Evolutionary conservation across 768 basidiomycete species (phyloP), one percentile per base, ranked within the genome.

Genomic region (Phallus indusiatus): DNA sequence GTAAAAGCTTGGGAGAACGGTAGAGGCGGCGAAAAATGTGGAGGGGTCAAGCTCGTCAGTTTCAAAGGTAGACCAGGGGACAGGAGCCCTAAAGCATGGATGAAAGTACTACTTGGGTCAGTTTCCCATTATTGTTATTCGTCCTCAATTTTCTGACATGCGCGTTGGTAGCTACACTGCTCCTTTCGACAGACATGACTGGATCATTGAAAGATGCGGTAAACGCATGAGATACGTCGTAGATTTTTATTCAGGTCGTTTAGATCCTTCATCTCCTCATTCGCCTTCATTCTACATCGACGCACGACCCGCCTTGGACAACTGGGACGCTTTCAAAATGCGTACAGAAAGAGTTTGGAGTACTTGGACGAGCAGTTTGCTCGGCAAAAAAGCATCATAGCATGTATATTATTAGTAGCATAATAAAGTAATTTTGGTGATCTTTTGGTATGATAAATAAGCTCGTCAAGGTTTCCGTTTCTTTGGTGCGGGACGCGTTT

Each of bases 101-200:
- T 83, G 71, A 91, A 90, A 71, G 84, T 83, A 60, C 73, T 96
- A 36, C 75, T 94, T 46, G 96, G 96, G 96, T 97, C 68, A 61
- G 84, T 73, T 28, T 53, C 22, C 20, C 21, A 18, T 17, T 47
- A 6, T 33, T 28, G 12, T 21, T 49, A n/a, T 50, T 61, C 17
- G 47, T 34, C 24, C 47, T 22, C 57, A 51, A 53, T 63, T 60
- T 55, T 56, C 18, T 54, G 14, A 33, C 47, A 12, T 58, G 76
- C n/a, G 42, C n/a, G n/a, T 52, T 17, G 56, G 14, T 34, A 28
- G 7, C 65, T 99, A 96, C 71, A 79, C 90, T 24, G 79, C 90
- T 21, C 96, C 96, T 0, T 99, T 99, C 72, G 96, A 99, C 70
- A 78, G 92, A 56, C 96, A 99, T 64, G 95, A 98, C 70, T 99